These are phyloP conservation scores for Pyronema omphalodes DNA, from an alignment of 495 filamentous ascomycete genomes.

Conservation along the genomic window DNA sequence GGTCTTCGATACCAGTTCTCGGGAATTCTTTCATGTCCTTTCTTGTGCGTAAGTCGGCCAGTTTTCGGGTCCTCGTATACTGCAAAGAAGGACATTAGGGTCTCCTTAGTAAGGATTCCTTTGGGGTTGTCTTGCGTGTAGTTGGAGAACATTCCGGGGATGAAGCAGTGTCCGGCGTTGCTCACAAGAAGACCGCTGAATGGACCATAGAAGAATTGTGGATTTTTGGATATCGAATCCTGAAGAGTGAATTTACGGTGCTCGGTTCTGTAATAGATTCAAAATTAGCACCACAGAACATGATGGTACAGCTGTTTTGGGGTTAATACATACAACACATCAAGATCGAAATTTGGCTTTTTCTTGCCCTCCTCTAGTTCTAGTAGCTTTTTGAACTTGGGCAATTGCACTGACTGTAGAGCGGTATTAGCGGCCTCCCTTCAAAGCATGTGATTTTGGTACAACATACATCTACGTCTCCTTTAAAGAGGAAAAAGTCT, in stretches of 20 bases:
- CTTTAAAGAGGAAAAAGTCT: conserved; percentile 30
- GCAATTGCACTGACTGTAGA: neutral
- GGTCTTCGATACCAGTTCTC: conserved; percentile 43
- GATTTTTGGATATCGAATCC: conserved; percentile 33
- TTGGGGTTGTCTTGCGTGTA: conserved; percentile 28
- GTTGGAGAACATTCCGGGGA: conserved; percentile 31
- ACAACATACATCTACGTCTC: conserved; percentile 4
- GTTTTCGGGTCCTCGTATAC: conserved; percentile 23
- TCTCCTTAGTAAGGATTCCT: conserved; percentile 28
- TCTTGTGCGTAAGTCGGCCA: conserved; percentile 27
- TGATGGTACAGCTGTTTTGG: neutral
- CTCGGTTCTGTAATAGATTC: neutral
- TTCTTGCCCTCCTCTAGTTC: neutral
- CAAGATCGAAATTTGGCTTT: neutral
- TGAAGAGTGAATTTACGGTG: conserved; percentile 21
- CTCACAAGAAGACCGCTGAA: conserved; percentile 31
- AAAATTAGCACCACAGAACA: neutral
- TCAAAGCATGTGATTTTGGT: neutral
- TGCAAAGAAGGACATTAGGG: conserved; percentile 32
- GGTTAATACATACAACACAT: conserved; percentile 1
- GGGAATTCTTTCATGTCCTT: conserved; percentile 37
- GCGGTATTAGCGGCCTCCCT: neutral
- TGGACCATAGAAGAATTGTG: conserved; percentile 36
- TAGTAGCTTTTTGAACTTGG: conserved; percentile 2
- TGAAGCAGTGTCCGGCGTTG: conserved; percentile 33